Conservation (phyloP, 2,329 filamentous ascomycete species). For the Didymella arachidicola region DNA sequence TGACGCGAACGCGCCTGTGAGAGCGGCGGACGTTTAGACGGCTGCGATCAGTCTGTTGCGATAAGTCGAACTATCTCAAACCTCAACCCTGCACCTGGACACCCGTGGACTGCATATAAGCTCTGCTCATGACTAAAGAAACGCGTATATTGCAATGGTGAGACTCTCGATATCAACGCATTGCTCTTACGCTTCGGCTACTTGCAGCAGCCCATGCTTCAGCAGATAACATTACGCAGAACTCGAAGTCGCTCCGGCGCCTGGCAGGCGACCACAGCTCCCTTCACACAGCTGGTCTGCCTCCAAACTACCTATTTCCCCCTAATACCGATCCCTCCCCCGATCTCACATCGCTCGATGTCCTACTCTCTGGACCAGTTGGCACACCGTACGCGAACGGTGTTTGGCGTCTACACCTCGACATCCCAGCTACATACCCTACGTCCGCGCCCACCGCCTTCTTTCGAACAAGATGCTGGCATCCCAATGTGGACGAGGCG, state of each 20-base stretch:
- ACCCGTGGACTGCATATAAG: not conserved
- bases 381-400: constrained; percentile 67
- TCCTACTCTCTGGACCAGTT: constrained; percentile 66
- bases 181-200: not conserved
- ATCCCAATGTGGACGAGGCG: constrained; percentile 70
- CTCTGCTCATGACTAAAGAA: not conserved
- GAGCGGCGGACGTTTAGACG: constrained; percentile 1
- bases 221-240: constrained; percentile 43
- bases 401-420: constrained; percentile 66
- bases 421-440: constrained; percentile 66
- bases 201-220: constrained; percentile 10
- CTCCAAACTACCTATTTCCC: constrained; percentile 69
- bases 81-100: not conserved
- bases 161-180: not conserved
- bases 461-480: constrained; percentile 69
- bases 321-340: constrained; percentile 52
- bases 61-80: not conserved
- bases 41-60: constrained; percentile 2
- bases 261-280: constrained; percentile 67
- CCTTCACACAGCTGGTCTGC: constrained; percentile 63
- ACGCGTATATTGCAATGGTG: constrained; percentile 20
- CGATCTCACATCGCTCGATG: constrained; percentile 64
- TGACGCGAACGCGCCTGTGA: constrained; percentile 16
- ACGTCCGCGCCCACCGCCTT: constrained; percentile 62
- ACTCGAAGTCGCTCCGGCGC: constrained; percentile 62